Evolutionary conservation across 2,329 filamentous ascomycete species (phyloP).

Genomic region (Cladosporium sp.): DNA sequence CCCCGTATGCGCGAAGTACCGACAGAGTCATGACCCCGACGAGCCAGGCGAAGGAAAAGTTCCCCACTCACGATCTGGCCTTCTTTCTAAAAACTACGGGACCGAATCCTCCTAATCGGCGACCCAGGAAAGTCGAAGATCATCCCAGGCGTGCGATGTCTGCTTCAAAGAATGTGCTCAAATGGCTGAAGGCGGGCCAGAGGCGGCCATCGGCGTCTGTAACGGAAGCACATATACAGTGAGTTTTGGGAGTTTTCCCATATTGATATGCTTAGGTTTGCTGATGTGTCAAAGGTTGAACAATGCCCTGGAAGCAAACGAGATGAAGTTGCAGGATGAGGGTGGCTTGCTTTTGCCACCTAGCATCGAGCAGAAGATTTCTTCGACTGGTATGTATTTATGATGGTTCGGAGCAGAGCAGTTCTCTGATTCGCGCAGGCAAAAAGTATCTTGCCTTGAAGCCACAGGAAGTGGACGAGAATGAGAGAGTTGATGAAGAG

Average conservation of each 20-base stretch:
- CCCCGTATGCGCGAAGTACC: constrained; percentile 20
- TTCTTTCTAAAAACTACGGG: constrained; percentile 36
- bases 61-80: constrained; percentile 32
- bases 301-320: background rate
- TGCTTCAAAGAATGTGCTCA: constrained; percentile 28
- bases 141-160: constrained; percentile 23
- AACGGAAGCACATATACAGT: constrained; percentile 6
- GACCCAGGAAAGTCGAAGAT: constrained; percentile 25
- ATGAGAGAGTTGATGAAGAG: background rate
- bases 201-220: constrained; percentile 13
- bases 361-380: constrained; percentile 31
- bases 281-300: constrained; percentile 5
- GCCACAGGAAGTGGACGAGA: constrained; percentile 13
- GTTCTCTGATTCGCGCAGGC: constrained; percentile 18
- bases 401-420: background rate
- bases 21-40: constrained; percentile 30
- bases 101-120: constrained; percentile 27
- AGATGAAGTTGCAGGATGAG: constrained; percentile 21
- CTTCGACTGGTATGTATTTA: constrained; percentile 27
- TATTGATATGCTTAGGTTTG: background rate
- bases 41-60: constrained; percentile 25
- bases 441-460: constrained; percentile 25
- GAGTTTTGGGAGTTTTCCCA: background rate
- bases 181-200: constrained; percentile 24
- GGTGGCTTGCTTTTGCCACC: constrained; percentile 26